Base-by-base conservation (phyloP, 305 asterid genomes). In the Rubia occidens region DNA sequence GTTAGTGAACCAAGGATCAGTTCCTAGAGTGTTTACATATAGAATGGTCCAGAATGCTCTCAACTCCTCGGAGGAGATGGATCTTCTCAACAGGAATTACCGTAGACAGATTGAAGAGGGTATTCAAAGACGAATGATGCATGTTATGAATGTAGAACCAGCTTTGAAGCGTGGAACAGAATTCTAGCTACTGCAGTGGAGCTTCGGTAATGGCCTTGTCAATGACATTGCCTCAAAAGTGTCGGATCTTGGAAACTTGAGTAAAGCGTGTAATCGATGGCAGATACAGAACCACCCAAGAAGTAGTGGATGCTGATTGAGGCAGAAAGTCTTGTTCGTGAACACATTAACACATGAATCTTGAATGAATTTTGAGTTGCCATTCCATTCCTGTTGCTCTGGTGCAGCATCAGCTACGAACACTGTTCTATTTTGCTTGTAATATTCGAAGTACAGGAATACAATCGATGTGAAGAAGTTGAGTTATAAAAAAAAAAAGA, bases 261-360 rank as follows among this genome's bases (percentile, higher is more conserved):
- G 97, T 95, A 76, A 89, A 81, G 76, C 88, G 81, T 0, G 94
- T 91, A 8, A 89, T 89, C 73, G 91, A 86, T 24, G 96, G 96
- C 54, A 83, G 80, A 81, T 77, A 77, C 78, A 79, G 87, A 68
- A 95, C 99, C 76, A 90, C 97, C 72, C 97, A 87, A 85, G 89
- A 95, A 80, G 91, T 91, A 59, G 99, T 87, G 29, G 86, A 86
- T 66, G 83, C 91, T 11, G 91, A 81, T 72, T 86, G 82, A 90
- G 51, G 45, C 14, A 29, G 17, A 15, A 26, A 65, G 17, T 61
- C 21, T 76, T 45, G 40, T 68, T 54, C 24, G 49, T 6, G 26
- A 64, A 44, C 72, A 72, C 64, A 56, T 75, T 62, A 76, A 71
- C 37, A 32, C 37, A 32, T 32, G 37, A 29, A 29, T 51, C 72